Base-by-base conservation (phyloP, 2,329 filamentous ascomycete species). In the Apiospora hydei region DNA sequence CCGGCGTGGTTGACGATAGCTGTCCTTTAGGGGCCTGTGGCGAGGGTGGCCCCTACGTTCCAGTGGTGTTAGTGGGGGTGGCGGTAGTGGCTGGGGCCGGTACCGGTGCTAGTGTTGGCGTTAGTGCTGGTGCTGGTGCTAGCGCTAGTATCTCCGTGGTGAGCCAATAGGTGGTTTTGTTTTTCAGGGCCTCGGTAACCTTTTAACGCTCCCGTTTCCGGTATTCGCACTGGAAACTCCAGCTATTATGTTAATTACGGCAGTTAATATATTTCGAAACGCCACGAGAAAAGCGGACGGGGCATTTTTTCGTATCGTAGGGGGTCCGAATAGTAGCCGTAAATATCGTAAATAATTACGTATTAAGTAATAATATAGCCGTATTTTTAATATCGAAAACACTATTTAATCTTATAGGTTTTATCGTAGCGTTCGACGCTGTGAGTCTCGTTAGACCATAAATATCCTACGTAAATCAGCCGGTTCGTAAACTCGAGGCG, bases 321-420 rank as follows among this genome's bases (percentile, higher is more conserved):
- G 26, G 26, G 3, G 26, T 30, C 3, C 3, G 3, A 30, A 61
- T 61, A 61, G 13, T n/a, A 61, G 7, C 4, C 21, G 21, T 61
- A 38, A 21, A 61, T 11, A 21, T 21, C 21, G 21, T 38, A 46
- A 30, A 3, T 30, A 3, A 3, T 3, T 2, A 3, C 26, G 26
- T 3, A 30, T 30, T 30, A 30, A 30, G 26, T 30, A 30, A 30
- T 30, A 30, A 30, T 30, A 30, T 30, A 30, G 3, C 26, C 26
- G 26, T 67, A 67, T 67, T 67, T 67, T 44, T 67, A 67, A 44
- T 43, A 67, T 26, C 7, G 16, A 24, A 43, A 7, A 16, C 41
- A 44, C 24, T 67, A 67, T 67, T 43, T 67, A 43, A 43, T 43
- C 13, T 3, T 14, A 24, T 67, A 67, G 4, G 0, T 10, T 44